phyloP scores from a whole-genome alignment of 2,329 filamentous ascomycete genomes.

The Monosporascus sp. region DNA sequence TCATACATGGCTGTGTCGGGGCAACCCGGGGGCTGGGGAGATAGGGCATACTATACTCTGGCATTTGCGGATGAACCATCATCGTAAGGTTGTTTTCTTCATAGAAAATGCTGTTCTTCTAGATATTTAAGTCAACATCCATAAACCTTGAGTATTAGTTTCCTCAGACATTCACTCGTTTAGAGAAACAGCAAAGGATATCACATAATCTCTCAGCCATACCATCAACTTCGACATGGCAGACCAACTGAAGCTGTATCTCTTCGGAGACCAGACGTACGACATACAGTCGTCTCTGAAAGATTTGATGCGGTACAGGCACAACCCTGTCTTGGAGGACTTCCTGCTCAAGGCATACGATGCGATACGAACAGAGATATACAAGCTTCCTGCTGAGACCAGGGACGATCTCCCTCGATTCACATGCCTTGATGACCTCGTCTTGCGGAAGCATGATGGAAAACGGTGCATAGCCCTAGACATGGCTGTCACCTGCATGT shows the following conservation, averaged over 20 bases:
- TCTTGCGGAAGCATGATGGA: conserved; percentile 11
- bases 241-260: conserved; percentile 6
- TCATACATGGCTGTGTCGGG: background rate
- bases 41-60: background rate
- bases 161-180: background rate
- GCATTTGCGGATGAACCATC: no score
- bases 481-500: conserved; percentile 16
- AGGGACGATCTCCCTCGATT: conserved; percentile 14
- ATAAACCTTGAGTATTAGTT: no score
- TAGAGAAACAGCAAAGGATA: background rate
- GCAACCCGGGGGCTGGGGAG: background rate
- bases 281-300: conserved; percentile 10
- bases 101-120: no score
- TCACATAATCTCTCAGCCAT: background rate
- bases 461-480: conserved; percentile 14
- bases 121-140: no score
- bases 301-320: conserved; percentile 4
- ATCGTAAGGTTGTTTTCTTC: no score
- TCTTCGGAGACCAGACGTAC: conserved; percentile 18
- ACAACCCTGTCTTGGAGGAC: conserved; percentile 9
- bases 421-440: conserved; percentile 13
- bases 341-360: conserved; percentile 11
- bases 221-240: background rate
- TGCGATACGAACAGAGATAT: conserved; percentile 10
- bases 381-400: conserved; percentile 8